Base-by-base conservation (phyloP, 2,329 filamentous ascomycete genomes). In the Pseudogymnoascus sp. region DNA sequence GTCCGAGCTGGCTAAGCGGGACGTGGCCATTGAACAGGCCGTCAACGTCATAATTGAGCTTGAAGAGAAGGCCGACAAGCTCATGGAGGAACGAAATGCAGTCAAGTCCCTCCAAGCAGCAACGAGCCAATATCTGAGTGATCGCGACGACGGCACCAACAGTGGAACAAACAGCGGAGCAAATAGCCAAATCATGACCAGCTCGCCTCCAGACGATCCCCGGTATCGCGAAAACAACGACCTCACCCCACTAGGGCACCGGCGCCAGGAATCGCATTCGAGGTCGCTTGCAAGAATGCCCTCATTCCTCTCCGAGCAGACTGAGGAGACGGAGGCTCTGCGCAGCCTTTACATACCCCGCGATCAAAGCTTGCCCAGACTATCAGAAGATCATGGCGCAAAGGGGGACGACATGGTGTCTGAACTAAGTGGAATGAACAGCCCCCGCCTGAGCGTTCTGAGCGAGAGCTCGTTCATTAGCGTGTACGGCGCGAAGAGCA, bases 11-110 rank as follows among this genome's bases (percentile, higher is more conserved):
- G 84, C 88, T 66, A 86, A 86, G 74, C 80, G 87, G 16, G 88
- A 91, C 72, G 85, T 85, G 70, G 88, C 87, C 4, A 79, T 91
- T 1, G 84, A 86, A 65, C 87, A 91, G 69, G 88, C 88, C 3
- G 86, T 90, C 5, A 79, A 81, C 29, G 85, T 90, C 77, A 91
- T 91, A 66, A 82, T 88, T 61, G 77, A 78, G 24, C 75, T 90
- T 14, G 87, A 91, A 71, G 81, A 83, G 5, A 80, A 80, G 65
- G 73, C 87, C 1, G 81, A 85, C 31, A 77, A 80, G 63, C 73
- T 86, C 31, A 70, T 81, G 11, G 75, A 75, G 59, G 84, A 87
- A 67, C 77, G 81, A 31, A 77, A 80, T 64, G 81, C 82, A 73
- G 79, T 82, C 7, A 78, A 78, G 35, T 78, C 77, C 33, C 75